Evolutionary conservation across 495 filamentous ascomycete genomes (phyloP), one percentile per base, ranked within the genome.

Genomic region (Aspergillus steynii): DNA sequence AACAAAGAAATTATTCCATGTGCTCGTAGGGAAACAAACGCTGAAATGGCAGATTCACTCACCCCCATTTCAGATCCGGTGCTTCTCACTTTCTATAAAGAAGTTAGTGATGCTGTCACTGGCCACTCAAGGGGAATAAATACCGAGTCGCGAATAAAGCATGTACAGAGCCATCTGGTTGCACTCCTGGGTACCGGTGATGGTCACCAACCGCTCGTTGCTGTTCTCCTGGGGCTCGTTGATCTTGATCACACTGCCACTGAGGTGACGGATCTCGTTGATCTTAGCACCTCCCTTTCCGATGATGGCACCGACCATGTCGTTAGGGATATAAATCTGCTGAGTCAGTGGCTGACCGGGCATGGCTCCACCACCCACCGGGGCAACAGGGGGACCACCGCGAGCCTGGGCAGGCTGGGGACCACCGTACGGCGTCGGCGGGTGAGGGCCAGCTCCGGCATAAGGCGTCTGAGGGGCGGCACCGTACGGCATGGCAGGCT

Each of bases 161-260:
- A 99, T 97, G 74, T 98, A 99, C 53, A 99, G 81, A 27, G 95
- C 95, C 93, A 99, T 98, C 76, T 96, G 90, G 77, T 99, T 99
- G 80, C 92, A 96, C 71, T 97, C 95, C 63, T 94, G 91, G 7
- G 95, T 98, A 55, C 95, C 95, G 4, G 96, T 97, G 66, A 99
- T 97, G 7, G 95, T 99, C 29, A 99, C 95, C 55, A 99, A 81
- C 58, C 95, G 85, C 78, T 99, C 95, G 69, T 98, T 99, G 82
- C 92, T 97, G 77, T 96, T 98, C 73, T 98, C 96, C 68, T 97
- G 94, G 0, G 95, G 95, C 71, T 99, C 95, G 74, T 99, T 99
- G 81, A 99, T 99, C 85, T 99, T 99, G 72, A 99, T 99, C 12
- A 98, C 94, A 76, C 95, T 98, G 62, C 96, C 96, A 68, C 90